phyloP scores from a whole-genome alignment of 75 land plant species.

The Selaginella moellendorffii region DNA sequence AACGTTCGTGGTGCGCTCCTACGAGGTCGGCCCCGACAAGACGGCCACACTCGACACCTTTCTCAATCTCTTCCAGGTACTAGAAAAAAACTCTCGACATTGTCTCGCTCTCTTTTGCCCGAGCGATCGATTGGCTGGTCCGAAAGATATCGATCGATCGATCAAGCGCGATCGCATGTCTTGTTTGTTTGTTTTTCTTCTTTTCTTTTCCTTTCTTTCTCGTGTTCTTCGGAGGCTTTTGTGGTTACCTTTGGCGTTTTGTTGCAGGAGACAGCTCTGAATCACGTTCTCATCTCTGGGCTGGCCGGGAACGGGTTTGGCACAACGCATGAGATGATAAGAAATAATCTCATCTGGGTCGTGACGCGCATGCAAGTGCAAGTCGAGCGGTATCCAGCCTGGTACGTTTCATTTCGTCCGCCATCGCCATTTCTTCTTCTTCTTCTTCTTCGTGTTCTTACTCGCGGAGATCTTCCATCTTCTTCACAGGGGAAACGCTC shows the following conservation, averaged over 20 bases:
- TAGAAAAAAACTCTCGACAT: too few species aligned
- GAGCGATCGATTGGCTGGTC: too few species aligned
- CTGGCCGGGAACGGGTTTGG: conserved; percentile 35
- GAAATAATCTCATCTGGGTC: conserved; percentile 24
- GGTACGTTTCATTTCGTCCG: conserved; percentile 12
- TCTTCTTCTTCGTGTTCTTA: background rate
- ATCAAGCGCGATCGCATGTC: too few species aligned
- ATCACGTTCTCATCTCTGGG: conserved; percentile 25
- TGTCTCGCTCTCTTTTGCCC: too few species aligned
- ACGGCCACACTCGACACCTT: conserved; percentile 76
- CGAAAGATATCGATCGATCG: too few species aligned
- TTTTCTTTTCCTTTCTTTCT: too few species aligned
- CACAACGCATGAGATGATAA: conserved; percentile 31
- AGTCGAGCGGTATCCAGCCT: conserved; percentile 24
- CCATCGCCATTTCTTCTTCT: too few species aligned
- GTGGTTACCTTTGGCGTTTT: background rate
- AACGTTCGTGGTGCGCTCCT: conserved; percentile 74
- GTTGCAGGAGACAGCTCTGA: conserved; percentile 27
- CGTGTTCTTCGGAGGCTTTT: too few species aligned
- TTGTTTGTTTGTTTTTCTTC: too few species aligned
- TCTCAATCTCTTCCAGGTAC: conserved; percentile 89
- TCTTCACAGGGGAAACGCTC: conserved; percentile 59
- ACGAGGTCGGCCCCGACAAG: conserved; percentile 81
- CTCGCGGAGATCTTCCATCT: background rate
- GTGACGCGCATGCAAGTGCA: conserved; percentile 32